Base-by-base conservation (phyloP, 192 early-diverging fungal genomes). In the Backusella morwellensis region DNA sequence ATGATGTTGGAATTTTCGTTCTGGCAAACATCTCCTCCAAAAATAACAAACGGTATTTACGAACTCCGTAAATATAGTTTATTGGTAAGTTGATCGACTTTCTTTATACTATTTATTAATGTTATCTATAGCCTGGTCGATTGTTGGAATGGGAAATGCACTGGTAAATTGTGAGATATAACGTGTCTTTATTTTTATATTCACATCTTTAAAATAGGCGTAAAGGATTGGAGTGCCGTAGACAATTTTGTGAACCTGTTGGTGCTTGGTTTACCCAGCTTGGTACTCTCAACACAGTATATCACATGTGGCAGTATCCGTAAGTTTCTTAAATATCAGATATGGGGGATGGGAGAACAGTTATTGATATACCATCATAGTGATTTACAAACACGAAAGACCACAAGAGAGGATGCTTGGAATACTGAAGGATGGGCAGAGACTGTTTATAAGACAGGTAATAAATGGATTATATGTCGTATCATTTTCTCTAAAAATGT, bases 241-340 rank as follows among this genome's bases (percentile, higher is more conserved):
- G 89, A 54, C 91, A 95, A 79, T 93, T 94, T 78, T 95, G 95
- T 79, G 92, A 94, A 76, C 97, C 96, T 40, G 92, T 98, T 73
- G 97, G 97, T 11, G 97, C 97, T 8, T 98, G 97, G 97, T 98
- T 98, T 83, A 93, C 91, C 47, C 97, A 98, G 85, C 87, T 98
- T 26, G 96, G 96, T 23, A 78, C 86, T 19, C 84, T 98, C 38
- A 96, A 97, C 78, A 91, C 90, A 73, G 97, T 98, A 5, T 95
- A 97, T 81, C 97, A 98, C 72, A 98, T 81, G 90, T 94, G 54
- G 72, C 70, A 56, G 8, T 81, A 81, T 38, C 73, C 76, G 74
- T 75, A 78, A 67, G 66, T 78, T 17, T 44, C 2, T 44, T 32
- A 32, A 32, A 0, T 32, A 32, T 0, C 32, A 32, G 32, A 32